Percentiles rank a stretch among this genome's conserved stretches.
Evolutionary conservation across 2,329 filamentous ascomycete genomes (phyloP).

Genomic region (Pseudopyrenochaeta lycopersici): DNA sequence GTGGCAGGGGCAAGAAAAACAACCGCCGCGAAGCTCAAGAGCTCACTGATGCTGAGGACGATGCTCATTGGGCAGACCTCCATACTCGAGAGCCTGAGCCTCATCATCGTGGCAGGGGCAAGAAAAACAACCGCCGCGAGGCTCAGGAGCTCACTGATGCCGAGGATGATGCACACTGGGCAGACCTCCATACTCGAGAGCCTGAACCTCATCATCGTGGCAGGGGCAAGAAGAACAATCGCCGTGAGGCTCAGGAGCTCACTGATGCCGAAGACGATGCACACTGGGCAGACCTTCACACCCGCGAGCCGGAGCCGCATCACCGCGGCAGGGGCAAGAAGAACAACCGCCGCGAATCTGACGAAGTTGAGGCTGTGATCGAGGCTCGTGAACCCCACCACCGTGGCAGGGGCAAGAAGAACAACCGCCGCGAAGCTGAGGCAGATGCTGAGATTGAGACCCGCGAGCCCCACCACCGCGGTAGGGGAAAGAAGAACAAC

Average conservation of each 20-base stretch:
- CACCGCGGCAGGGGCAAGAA: slow-evolving; percentile 13
- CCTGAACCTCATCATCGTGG: slow-evolving; percentile 5
- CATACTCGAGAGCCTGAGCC: slow-evolving; percentile 6
- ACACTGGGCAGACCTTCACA: slow-evolving; percentile 10
- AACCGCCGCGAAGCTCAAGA: slow-evolving; percentile 2
- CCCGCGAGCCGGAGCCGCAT: slow-evolving; percentile 6
- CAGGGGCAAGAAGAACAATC: slow-evolving; percentile 10
- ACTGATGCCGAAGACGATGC: slow-evolving; percentile 6
- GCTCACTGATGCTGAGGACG: slow-evolving; percentile 5
- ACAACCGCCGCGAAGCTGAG: slow-evolving; percentile 1
- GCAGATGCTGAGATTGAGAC: not conserved
- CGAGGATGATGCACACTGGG: slow-evolving; percentile 9
- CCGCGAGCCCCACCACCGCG: slow-evolving; percentile 13
- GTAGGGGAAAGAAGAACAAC: slow-evolving; percentile 12
- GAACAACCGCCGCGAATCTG: not conserved
- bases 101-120: slow-evolving; percentile 6
- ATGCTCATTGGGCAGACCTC: slow-evolving; percentile 10
- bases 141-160: slow-evolving; percentile 6
- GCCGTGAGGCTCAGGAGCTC: slow-evolving; percentile 7
- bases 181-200: slow-evolving; percentile 6
- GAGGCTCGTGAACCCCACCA: slow-evolving; percentile 11
- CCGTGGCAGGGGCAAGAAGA: slow-evolving; percentile 21
- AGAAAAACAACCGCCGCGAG: slow-evolving; percentile 10
- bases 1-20: slow-evolving; percentile 19
- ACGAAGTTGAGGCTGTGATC: not conserved